Percentiles rank a stretch among this genome's conserved stretches.
phyloP scores from a whole-genome alignment of 441 rosid species.

The Viola pubescens region DNA sequence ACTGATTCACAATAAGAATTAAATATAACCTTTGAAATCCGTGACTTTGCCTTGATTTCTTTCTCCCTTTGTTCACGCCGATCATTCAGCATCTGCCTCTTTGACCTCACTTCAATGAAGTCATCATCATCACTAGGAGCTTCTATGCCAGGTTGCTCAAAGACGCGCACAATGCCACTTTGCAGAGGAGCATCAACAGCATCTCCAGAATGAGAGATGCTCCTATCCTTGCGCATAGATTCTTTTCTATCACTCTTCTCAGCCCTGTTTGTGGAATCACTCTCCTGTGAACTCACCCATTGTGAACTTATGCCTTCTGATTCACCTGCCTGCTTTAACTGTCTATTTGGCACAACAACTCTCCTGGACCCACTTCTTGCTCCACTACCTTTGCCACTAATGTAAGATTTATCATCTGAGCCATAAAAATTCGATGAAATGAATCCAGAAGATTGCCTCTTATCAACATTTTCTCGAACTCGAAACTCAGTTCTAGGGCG shows the following conservation, averaged over 20 bases:
- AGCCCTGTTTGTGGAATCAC: constrained; percentile 34
- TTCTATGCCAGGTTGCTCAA: constrained; percentile 90
- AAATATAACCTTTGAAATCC: constrained; percentile 59
- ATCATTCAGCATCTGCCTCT: constrained; percentile 96
- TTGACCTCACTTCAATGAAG: constrained; percentile 96
- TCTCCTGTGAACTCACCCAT: constrained; percentile 29
- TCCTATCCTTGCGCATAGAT: constrained; percentile 34
- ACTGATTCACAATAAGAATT: constrained; percentile 12
- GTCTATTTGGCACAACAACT: constrained; percentile 44
- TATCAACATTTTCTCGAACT: constrained; percentile 51
- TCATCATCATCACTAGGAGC: constrained; percentile 90
- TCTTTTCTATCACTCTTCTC: constrained; percentile 50
- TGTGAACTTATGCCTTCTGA: constrained; percentile 38
- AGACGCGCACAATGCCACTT: constrained; percentile 71
- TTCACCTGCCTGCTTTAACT: constrained; percentile 39
- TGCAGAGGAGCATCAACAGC: constrained; percentile 72
- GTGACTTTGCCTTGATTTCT: constrained; percentile 85
- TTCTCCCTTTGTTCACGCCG: constrained; percentile 96
- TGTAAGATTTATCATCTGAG: constrained; percentile 44
- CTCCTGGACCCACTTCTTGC: constrained; percentile 43
- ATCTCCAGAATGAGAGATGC: constrained; percentile 32
- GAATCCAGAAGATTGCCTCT: constrained; percentile 25
- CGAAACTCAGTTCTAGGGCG: constrained; percentile 68
- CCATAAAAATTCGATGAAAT: constrained; percentile 32
- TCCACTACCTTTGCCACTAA: constrained; percentile 36